Percentiles rank a stretch among this genome's conserved stretches.
Conservation (phyloP, 2,329 filamentous ascomycete species). For the Pleomassaria siparia region DNA sequence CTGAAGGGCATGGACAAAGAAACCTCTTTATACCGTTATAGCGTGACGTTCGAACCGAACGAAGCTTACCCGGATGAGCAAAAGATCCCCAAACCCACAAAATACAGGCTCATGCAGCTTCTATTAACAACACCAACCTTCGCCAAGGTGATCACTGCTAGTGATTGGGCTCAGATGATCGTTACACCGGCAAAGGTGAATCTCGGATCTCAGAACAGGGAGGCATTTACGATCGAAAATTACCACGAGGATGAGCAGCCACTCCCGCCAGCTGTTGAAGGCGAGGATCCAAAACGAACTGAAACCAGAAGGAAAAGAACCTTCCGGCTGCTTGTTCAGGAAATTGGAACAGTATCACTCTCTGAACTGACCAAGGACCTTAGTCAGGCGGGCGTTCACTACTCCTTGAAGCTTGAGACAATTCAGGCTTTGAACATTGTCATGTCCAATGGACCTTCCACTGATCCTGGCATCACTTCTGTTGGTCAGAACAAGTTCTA, state of each 20-base stretch:
- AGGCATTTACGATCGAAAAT: conserved; percentile 27
- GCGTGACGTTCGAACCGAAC: conserved; percentile 35
- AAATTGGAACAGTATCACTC: conserved; percentile 25
- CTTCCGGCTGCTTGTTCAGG: conserved; percentile 20
- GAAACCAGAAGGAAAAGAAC: conserved; percentile 21
- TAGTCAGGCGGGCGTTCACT: conserved; percentile 44
- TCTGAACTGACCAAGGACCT: conserved; percentile 49
- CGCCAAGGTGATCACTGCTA: conserved; percentile 32
- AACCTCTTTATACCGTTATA: conserved; percentile 30
- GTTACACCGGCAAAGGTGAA: conserved; percentile 27
- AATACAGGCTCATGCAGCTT: conserved; percentile 51
- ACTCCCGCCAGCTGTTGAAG: conserved; percentile 13
- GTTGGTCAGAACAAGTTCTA: conserved; percentile 55
- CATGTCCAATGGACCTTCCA: conserved; percentile 52
- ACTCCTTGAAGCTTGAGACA: conserved; percentile 52
- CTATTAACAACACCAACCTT: conserved; percentile 43
- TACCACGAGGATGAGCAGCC: conserved; percentile 29
- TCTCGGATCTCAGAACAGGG: conserved; percentile 15
- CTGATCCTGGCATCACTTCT: conserved; percentile 43
- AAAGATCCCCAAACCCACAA: conserved; percentile 46
- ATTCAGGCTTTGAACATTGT: conserved; percentile 63
- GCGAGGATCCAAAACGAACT: conserved; percentile 17
- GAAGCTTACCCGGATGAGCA: conserved; percentile 5
- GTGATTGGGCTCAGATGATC: conserved; percentile 42
- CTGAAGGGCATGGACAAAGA: conserved; percentile 35